Conservation (phyloP, 805 yeast species). For the Wickerhamia fluorescens region DNA sequence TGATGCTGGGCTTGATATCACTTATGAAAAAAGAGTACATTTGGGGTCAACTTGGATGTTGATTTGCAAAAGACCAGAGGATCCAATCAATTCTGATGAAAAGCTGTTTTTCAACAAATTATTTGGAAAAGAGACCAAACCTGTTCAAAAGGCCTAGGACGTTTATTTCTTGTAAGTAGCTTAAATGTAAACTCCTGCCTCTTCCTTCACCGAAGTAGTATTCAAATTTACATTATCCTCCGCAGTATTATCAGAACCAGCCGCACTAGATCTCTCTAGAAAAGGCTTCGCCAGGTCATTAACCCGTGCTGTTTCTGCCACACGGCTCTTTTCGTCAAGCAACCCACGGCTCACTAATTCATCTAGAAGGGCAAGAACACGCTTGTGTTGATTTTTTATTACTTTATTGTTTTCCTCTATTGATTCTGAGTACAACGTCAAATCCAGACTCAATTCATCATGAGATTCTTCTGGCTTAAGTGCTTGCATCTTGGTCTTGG, state of each 20-base stretch:
- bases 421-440: conserved; percentile 46
- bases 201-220: no score
- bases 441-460: conserved; percentile 37
- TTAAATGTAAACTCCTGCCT: no score
- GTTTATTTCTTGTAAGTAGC: conserved; percentile 4
- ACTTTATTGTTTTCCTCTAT: conserved; percentile 51
- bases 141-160: conserved; percentile 15
- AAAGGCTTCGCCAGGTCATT: no score
- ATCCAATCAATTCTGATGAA: conserved; percentile 40
- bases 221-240: no score
- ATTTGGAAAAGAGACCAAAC: conserved; percentile 29
- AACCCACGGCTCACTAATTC: conserved; percentile 30
- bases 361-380: conserved; percentile 37
- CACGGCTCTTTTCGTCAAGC: no score
- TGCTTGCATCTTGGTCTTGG: conserved; percentile 9
- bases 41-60: conserved; percentile 90
- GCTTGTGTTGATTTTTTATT: conserved; percentile 41
- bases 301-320: no score
- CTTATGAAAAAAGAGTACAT: conserved; percentile 74
- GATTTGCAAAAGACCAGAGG: conserved; percentile 70
- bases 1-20: conserved; percentile 75
- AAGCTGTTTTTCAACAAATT: conserved; percentile 36
- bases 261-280: no score
- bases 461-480: conserved; percentile 8
- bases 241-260: no score